phyloP scores from a whole-genome alignment of 1,284 basidiomycete species.

The Hypsizygus ulmarius region DNA sequence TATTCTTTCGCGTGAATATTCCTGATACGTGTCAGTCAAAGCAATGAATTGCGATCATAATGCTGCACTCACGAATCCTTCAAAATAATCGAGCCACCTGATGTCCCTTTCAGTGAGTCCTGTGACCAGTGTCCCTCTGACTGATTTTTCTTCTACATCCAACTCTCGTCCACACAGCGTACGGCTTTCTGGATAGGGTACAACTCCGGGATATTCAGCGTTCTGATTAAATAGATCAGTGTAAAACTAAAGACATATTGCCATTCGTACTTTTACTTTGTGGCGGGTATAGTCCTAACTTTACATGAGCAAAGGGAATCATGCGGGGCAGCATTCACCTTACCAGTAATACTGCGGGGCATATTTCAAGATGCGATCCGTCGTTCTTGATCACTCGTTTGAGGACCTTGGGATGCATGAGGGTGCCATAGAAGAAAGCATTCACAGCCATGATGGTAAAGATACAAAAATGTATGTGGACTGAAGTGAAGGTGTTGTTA shows the following conservation, averaged over 20 bases:
- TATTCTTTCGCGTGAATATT: slow-evolving; percentile 63
- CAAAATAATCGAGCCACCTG: slow-evolving; percentile 62
- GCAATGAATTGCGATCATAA: neutral
- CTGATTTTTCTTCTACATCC: slow-evolving; percentile 48
- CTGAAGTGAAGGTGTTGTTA: neutral
- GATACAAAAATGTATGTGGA: neutral
- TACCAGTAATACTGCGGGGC: slow-evolving; percentile 53
- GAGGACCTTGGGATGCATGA: slow-evolving; percentile 72
- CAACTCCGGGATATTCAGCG: slow-evolving; percentile 75
- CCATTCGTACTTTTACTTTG: slow-evolving; percentile 44
- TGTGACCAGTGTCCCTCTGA: slow-evolving; percentile 69
- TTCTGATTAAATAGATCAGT: slow-evolving; percentile 32
- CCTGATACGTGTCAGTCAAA: slow-evolving; percentile 40
- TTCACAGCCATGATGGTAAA: slow-evolving; percentile 13
- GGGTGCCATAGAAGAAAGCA: slow-evolving; percentile 87
- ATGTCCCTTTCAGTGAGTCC: slow-evolving; percentile 69
- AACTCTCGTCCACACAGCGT: slow-evolving; percentile 45
- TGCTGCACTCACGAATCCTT: slow-evolving; percentile 60
- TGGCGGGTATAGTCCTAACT: slow-evolving; percentile 75
- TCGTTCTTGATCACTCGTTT: slow-evolving; percentile 60
- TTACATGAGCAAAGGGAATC: slow-evolving; percentile 3
- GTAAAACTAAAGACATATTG: neutral
- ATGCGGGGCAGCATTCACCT: slow-evolving; percentile 17
- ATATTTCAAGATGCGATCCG: slow-evolving; percentile 52
- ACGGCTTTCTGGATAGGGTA: slow-evolving; percentile 52